These are phyloP conservation scores for Suaeda aralocaspica DNA, from an alignment of 148 eudicot species.

Conservation along the genomic window DNA sequence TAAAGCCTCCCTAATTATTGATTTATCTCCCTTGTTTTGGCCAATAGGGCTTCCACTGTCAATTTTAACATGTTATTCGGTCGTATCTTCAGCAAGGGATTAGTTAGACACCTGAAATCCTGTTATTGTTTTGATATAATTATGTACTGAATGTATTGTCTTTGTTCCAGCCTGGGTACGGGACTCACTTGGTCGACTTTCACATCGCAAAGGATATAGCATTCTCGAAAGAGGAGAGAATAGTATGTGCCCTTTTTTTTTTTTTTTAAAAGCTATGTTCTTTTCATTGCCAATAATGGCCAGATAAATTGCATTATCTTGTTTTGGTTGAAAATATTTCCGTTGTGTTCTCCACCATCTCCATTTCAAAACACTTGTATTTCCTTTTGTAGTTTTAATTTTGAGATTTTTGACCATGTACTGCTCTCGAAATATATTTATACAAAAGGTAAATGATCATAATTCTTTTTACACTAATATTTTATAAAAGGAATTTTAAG, in stretches of 20 bases:
- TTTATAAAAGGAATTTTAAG: too few species aligned
- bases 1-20: not conserved
- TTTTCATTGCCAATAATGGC: not conserved
- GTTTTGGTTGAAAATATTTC: too few species aligned
- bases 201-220: conserved; percentile 47
- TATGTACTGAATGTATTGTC: not conserved
- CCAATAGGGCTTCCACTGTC: not conserved
- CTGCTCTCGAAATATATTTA: not conserved
- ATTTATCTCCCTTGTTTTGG: conserved; percentile 8
- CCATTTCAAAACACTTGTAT: not conserved
- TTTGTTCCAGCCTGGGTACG: conserved; percentile 78
- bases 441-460: too few species aligned
- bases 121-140: not conserved
- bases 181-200: conserved; percentile 64
- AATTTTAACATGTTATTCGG: not conserved
- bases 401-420: not conserved
- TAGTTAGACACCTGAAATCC: conserved; percentile 1
- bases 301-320: not conserved
- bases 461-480: too few species aligned
- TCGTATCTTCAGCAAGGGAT: conserved; percentile 1
- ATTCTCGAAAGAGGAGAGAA: conserved; percentile 44
- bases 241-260: conserved; percentile 44
- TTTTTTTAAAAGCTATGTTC: conserved; percentile 1
- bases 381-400: not conserved
- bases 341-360: not conserved